Conservation (phyloP, 805 yeast species). For the Yarrowia divulgata region DNA sequence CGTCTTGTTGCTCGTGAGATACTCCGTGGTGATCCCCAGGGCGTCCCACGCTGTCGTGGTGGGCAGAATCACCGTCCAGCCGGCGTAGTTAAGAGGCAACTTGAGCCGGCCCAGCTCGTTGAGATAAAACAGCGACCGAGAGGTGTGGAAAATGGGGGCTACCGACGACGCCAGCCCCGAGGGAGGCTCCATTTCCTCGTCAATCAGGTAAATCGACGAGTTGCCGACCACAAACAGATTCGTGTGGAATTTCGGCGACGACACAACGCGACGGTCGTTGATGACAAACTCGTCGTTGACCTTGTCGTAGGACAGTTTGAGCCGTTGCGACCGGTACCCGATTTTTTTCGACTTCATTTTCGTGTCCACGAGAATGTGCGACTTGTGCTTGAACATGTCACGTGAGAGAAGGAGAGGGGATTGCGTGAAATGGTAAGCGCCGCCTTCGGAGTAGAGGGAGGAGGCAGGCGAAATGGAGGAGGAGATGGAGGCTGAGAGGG, state of each 20-base stretch:
- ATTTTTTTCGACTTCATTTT: slow-evolving; percentile 68
- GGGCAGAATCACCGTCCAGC: slow-evolving; percentile 82
- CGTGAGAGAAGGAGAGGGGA: slow-evolving; percentile 4
- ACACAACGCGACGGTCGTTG: slow-evolving; percentile 42
- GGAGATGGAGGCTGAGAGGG: not conserved
- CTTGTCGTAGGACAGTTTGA: slow-evolving; percentile 23
- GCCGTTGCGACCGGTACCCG: slow-evolving; percentile 49
- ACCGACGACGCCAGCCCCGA: slow-evolving; percentile 67
- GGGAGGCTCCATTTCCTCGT: slow-evolving; percentile 69
- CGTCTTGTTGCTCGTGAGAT: slow-evolving; percentile 60
- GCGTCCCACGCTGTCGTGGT: slow-evolving; percentile 75
- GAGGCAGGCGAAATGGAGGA: not conserved
- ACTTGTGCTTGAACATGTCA: slow-evolving; percentile 45
- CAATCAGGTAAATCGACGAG: slow-evolving; percentile 69
- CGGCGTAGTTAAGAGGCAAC: slow-evolving; percentile 60
- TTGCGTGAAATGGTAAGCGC: slow-evolving; percentile 22
- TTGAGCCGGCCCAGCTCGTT: slow-evolving; percentile 60
- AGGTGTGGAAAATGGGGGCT: slow-evolving; percentile 67
- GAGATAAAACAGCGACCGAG: slow-evolving; percentile 68
- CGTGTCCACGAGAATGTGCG: slow-evolving; percentile 66
- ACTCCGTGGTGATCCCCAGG: slow-evolving; percentile 65
- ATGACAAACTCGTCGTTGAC: slow-evolving; percentile 2
- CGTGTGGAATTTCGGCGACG: slow-evolving; percentile 45
- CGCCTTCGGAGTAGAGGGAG: slow-evolving; percentile 43
- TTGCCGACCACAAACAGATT: slow-evolving; percentile 56